Evolutionary conservation across 129 eudicot species (phyloP), one percentile per base, ranked within the genome.

Genomic region (Flaveria trinervia): DNA sequence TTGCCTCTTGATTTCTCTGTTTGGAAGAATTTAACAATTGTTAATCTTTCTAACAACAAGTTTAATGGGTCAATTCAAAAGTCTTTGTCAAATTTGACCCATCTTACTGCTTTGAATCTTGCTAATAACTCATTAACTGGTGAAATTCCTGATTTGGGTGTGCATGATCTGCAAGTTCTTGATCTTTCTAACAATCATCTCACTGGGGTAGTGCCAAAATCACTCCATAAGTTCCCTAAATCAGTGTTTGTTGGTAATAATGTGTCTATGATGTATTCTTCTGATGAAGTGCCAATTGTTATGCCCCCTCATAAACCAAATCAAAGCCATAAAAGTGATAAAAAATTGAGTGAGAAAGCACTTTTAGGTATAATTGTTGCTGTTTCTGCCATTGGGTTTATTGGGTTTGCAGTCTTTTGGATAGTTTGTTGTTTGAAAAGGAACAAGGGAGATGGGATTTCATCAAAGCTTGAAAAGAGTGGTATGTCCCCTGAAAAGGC

Each of bases 401-500:
- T 82, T 61, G 91, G 84, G 33, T 88, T 90, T 33, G 89, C 83
- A 4, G 72, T 87, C 66, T 81, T 93, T 62, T 76, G 90, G 86
- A 36, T 93, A 71, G 76, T 86, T 76, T 90, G 86, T 64, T 83
- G 89, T 23, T 83, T 88, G 30, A 90, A 83, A 51, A 87, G 83
- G 69, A 86, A 77, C 14, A 56, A 65, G 11, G 80, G 68, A 22
- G 86, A 79, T 79, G 92, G 80, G 75, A 87, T 93, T 79, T 71
- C 88, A 0, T 89, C 93, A 14, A 91, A 93, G 46, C 74, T 89
- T 74, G 96, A 87, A 50, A 93, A 91, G 64, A 96, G 93, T 4
- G 78, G 77, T 17, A 88, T 93, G 89, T 90, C 98, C 0, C 98
- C 96, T 1, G 98, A 89, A 70, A 93, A 91, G 46, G 96, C 91